Evolutionary conservation across 164 flowering plant species (phyloP).

Genomic region (Stephania yunnanensis): DNA sequence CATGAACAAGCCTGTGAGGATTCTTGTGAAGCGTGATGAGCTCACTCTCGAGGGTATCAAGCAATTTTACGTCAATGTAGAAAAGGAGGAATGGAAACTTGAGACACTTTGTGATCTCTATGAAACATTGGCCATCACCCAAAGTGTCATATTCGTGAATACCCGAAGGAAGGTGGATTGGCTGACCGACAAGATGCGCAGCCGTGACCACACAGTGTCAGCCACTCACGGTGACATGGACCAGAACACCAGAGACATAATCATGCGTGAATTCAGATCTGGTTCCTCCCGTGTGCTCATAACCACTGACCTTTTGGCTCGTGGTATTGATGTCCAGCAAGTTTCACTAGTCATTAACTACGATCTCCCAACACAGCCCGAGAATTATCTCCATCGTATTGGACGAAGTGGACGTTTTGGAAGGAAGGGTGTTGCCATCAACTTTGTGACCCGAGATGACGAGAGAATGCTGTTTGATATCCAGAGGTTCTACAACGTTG

Average conservation of each 20-base stretch:
- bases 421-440: conserved; percentile 66
- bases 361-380: conserved; percentile 70
- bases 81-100: conserved; percentile 47
- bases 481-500: conserved; percentile 60
- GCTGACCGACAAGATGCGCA: conserved; percentile 63
- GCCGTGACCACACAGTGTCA: conserved; percentile 65
- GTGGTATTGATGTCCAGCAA: conserved; percentile 71
- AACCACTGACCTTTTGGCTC: conserved; percentile 65
- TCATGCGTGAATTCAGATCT: conserved; percentile 65
- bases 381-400: conserved; percentile 63
- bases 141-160: conserved; percentile 55
- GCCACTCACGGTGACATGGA: conserved; percentile 79
- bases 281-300: conserved; percentile 66
- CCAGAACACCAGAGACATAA: conserved; percentile 59
- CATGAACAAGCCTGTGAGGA: conserved; percentile 71
- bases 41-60: conserved; percentile 59
- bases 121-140: conserved; percentile 49
- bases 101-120: conserved; percentile 50
- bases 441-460: conserved; percentile 51
- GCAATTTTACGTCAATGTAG: conserved; percentile 47
- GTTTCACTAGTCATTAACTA: conserved; percentile 63
- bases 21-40: conserved; percentile 62
- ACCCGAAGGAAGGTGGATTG: conserved; percentile 59
- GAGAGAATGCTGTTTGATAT: conserved; percentile 57
- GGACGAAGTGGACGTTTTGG: conserved; percentile 71